phyloP scores from a whole-genome alignment of 2,329 filamentous ascomycete species.

The Botryotinia calthae region DNA sequence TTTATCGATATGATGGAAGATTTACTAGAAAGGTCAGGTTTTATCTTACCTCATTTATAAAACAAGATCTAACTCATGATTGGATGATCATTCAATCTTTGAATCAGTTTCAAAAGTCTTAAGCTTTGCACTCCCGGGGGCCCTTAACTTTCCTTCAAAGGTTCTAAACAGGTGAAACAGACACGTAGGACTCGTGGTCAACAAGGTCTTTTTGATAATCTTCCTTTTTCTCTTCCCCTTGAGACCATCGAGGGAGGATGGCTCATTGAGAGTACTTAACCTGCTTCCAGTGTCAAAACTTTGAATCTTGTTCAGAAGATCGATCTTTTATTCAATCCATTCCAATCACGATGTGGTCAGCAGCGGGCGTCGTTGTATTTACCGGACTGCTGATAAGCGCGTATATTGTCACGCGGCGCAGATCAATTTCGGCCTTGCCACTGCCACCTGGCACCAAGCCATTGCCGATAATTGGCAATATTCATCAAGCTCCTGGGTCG shows the following conservation, averaged over 20 bases:
- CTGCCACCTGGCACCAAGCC: conserved; percentile 8
- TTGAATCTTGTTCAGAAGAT: neutral
- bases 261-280: neutral
- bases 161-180: neutral
- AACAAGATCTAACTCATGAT: no score
- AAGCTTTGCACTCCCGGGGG: neutral
- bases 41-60: no score
- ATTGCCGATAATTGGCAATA: conserved; percentile 12
- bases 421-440: conserved; percentile 10
- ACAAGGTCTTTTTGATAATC: neutral
- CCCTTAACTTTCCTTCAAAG: neutral
- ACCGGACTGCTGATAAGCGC: neutral
- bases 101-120: neutral
- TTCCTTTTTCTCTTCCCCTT: neutral
- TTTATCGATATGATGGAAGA: no score
- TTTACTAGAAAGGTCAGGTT: no score
- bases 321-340: neutral
- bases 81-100: neutral
- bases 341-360: neutral
- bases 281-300: neutral
- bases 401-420: conserved; percentile 6
- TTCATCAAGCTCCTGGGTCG: conserved; percentile 6
- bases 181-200: neutral
- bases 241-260: no score
- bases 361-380: neutral